phyloP scores from a whole-genome alignment of 164 flowering plant species.

The Echeveria elegans region DNA sequence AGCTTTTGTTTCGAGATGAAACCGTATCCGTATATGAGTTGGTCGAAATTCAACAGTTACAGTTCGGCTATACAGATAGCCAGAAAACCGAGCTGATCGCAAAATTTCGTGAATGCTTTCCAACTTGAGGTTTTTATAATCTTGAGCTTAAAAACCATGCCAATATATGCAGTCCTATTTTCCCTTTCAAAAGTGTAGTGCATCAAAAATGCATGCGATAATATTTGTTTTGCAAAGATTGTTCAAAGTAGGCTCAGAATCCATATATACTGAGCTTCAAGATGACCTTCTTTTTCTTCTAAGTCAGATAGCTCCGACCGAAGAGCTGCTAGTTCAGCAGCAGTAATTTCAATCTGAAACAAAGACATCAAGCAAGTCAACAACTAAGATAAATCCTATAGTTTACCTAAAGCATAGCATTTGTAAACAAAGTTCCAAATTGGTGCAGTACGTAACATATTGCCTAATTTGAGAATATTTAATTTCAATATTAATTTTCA shows the following conservation, averaged over 20 bases:
- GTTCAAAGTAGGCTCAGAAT: not conserved
- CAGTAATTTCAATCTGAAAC: conserved; percentile 58
- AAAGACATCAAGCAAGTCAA: conserved; percentile 11
- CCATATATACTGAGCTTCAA: conserved; percentile 75
- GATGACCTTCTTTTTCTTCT: conserved; percentile 83
- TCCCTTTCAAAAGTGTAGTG: too few relatives aligned
- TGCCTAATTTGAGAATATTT: too few relatives aligned
- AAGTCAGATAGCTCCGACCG: conserved; percentile 61
- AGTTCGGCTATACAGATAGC: conserved; percentile 72
- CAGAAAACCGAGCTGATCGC: conserved; percentile 76
- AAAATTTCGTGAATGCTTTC: conserved; percentile 80
- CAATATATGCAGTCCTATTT: too few relatives aligned
- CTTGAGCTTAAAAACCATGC: not conserved
- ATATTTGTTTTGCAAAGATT: not conserved
- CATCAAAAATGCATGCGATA: not conserved
- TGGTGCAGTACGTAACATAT: too few relatives aligned
- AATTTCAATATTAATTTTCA: too few relatives aligned
- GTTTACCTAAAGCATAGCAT: not conserved
- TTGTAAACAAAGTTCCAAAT: not conserved
- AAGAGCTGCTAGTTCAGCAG: conserved; percentile 68
- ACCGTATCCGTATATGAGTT: too few relatives aligned
- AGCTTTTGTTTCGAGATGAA: too few relatives aligned
- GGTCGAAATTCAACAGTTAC: too few relatives aligned
- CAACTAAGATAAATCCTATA: not conserved
- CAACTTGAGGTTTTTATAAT: conserved; percentile 38